Evolutionary conservation across 2,329 filamentous ascomycete genomes (phyloP).

Genomic region (Penicillium sp.): DNA sequence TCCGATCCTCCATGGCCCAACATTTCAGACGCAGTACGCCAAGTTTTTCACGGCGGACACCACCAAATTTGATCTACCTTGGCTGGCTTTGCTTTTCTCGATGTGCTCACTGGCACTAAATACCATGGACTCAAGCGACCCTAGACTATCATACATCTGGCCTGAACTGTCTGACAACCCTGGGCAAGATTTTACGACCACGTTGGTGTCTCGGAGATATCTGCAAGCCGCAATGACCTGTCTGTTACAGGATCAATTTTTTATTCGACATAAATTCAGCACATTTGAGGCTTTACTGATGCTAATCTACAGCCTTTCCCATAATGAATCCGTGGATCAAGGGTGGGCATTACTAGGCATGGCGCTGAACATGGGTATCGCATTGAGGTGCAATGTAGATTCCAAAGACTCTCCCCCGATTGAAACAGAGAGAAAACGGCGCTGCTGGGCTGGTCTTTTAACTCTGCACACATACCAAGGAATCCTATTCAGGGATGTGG

Average conservation of each 20-base stretch:
- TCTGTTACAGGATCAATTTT: constrained; percentile 33
- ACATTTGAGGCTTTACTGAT: constrained; percentile 37
- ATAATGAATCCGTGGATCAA: constrained; percentile 30
- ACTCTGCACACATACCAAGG: constrained; percentile 38
- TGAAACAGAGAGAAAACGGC: constrained; percentile 31
- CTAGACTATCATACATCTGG: constrained; percentile 24
- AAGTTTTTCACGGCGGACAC: constrained; percentile 22
- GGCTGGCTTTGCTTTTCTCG: constrained; percentile 34
- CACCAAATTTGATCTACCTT: constrained; percentile 26
- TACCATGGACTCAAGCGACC: constrained; percentile 27
- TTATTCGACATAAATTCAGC: constrained; percentile 32
- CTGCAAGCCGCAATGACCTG: constrained; percentile 30
- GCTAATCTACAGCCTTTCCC: constrained; percentile 34
- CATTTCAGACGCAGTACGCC: constrained; percentile 31
- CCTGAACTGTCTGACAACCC: neutral
- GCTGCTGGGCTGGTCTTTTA: constrained; percentile 38
- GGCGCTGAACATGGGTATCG: constrained; percentile 35
- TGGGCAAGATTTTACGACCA: neutral
- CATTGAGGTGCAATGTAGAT: constrained; percentile 35
- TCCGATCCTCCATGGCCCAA: constrained; percentile 35
- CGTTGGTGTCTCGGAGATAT: constrained; percentile 5
- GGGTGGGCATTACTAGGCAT: constrained; percentile 36
- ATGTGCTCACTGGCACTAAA: constrained; percentile 29
- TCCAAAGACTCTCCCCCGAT: constrained; percentile 20
- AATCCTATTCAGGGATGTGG: constrained; percentile 27